Base-by-base conservation (phyloP, 306 rosid species). In the Prinsepia uniflora region DNA sequence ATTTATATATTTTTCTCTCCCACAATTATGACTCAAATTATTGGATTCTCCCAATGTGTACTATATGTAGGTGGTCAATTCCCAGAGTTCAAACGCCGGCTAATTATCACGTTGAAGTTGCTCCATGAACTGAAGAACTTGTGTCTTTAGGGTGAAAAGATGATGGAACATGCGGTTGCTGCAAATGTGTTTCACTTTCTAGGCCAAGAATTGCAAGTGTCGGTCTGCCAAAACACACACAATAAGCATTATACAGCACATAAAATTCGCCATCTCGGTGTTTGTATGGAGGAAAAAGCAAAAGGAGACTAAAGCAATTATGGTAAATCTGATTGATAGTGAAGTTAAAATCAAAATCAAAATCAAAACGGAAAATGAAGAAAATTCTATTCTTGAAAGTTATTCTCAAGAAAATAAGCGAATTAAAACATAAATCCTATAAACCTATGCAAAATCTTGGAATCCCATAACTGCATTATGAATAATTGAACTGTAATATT, bases 151-250 rank as follows among this genome's bases (percentile, higher is more conserved):
- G 68, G 55, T 79, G 82, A 64, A 88, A 75, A 10, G 89, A 61
- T 11, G 83, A 63, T 24, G 90, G 56, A 57, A 66, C 71, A 72
- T 83, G 86, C n/a, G 84, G 56, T 70, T 70, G 90, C 76, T 91
- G 94, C 74, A 43, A 14, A 42, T 76, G 84, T n/a, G 72, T 75
- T 74, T 92, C 94, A 69, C 81, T 87, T 52, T 84, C 81, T 46
- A 92, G 89, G 73, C 94, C 94, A 39, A 92, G 92, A 76, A 87
- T 84, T 14, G 81, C 84, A 67, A 92, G 84, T 63, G 82, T 89
- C 56, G 89, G 68, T 81, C 97, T 88, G 88, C 76, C 75, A 77
- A 85, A 48, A 57, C n/a, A 60, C 45, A 57, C 19, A 43, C 56
- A 24, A 34, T 57, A 30, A 43, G 65, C 44, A n/a, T 61, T 1